Evolutionary conservation across 305 asterid genomes (phyloP), one percentile per base, ranked within the genome.

Genomic region (Solanum hybrid): DNA sequence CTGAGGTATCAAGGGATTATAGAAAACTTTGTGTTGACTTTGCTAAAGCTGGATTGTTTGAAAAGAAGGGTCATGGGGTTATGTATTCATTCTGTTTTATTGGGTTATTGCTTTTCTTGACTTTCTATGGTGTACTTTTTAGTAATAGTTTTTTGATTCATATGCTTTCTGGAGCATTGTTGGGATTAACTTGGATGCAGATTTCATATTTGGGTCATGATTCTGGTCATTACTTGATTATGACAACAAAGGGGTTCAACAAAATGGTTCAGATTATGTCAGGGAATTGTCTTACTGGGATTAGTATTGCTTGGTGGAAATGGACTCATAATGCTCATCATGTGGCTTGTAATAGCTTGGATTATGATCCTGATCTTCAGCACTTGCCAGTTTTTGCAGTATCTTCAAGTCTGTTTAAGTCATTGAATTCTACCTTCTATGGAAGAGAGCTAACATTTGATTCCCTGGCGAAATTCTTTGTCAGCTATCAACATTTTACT

Each of bases 41-140:
- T 80, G 57, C 94, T 1, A 92, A 75, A 69, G 93, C 93, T 1
- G 95, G 94, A 9, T 13, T 92, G 74, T 93, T 93, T 18, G 93
- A 93, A 16, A 90, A 91, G 28, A 93, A 93, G 35, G 94, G 94
- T 1, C 95, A 93, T 61, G 90, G 90, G 31, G 94, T 91, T 28
- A 84, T 93, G 40, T 93, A 91, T 20, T 92, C 92, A 2, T n/a
- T 92, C 0, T 18, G 34, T 6, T 89, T 89, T 5, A 67, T 91
- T 8, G 77, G 86, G 0, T 13, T 91, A 5, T n/a, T 92, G 92
- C 74, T 67, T 67, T 67, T 4, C 74, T n/a, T 10, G 74, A 67
- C 74, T 67, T 67, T 67, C 13, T 67, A 67, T 67, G 74, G 74
- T n/a, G 74, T 67, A n/a, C 29, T 67, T 67, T 67, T 67, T 67